A percentile compares a stretch with the other conserved stretches of the same genome.
Conservation (phyloP, 148 eudicot species). For the Fagopyrum esculentum region DNA sequence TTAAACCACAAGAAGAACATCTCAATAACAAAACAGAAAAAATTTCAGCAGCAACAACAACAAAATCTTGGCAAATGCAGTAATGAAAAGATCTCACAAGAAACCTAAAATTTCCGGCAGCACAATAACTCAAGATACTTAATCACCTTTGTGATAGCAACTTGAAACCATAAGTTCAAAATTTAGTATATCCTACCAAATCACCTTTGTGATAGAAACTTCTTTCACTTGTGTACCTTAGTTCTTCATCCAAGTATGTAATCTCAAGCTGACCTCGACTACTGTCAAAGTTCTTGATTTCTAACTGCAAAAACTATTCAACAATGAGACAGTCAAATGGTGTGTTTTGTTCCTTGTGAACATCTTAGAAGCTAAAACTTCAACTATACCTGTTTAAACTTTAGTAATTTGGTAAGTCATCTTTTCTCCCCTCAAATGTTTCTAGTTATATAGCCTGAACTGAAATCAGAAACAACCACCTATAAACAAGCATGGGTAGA, state of each 20-base stretch:
- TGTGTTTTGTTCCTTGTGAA: not conserved
- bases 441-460: not conserved
- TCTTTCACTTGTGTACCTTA: not conserved
- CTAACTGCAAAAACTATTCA: not conserved
- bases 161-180: too few species aligned
- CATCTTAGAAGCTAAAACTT: not conserved
- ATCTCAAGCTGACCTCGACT: constrained; percentile 13
- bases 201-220: not conserved
- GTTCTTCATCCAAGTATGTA: constrained; percentile 9
- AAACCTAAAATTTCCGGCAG: too few species aligned
- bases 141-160: too few species aligned
- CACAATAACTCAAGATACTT: too few species aligned
- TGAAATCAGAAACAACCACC: not conserved
- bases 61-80: too few species aligned
- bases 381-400: not conserved
- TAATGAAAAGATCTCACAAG: too few species aligned
- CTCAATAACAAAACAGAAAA: too few species aligned
- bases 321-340: not conserved
- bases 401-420: too few species aligned
- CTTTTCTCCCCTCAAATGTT: not conserved
- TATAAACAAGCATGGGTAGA: too few species aligned
- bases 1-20: too few species aligned
- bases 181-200: too few species aligned
- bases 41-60: too few species aligned
- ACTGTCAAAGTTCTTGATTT: not conserved